A percentile compares a stretch with the other conserved stretches of the same genome.
These are phyloP conservation scores for Oryza longistaminata DNA, from an alignment of 176 grass and related monocot species.

Conservation along the genomic window DNA sequence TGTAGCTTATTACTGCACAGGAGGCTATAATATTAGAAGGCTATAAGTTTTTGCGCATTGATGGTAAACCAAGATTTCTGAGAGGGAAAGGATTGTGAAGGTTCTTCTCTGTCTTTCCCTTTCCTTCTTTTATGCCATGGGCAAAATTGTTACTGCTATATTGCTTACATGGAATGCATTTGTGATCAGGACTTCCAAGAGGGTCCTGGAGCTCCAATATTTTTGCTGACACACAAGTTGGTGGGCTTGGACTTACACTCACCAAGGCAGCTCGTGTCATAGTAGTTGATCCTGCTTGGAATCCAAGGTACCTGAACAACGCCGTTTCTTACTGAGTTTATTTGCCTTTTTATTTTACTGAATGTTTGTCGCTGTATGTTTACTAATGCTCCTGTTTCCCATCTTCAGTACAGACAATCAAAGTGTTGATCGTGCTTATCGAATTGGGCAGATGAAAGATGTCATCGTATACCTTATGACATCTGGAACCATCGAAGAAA, in stretches of 20 bases:
- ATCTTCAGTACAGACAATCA: constrained; percentile 83
- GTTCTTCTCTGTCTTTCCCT: constrained; percentile 33
- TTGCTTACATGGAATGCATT: constrained; percentile 21
- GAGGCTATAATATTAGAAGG: constrained; percentile 75
- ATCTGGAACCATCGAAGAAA: constrained; percentile 88
- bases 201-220: constrained; percentile 73
- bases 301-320: constrained; percentile 67
- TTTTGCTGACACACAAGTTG: constrained; percentile 96
- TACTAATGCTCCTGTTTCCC: constrained; percentile 17
- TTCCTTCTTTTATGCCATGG: constrained; percentile 35
- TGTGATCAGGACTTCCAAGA: constrained; percentile 86
- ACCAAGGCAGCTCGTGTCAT: constrained; percentile 95
- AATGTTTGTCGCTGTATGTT: not conserved
- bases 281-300: constrained; percentile 95
- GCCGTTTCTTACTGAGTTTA: not conserved
- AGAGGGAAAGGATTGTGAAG: constrained; percentile 86
- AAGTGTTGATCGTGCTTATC: constrained; percentile 84
- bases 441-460: constrained; percentile 88
- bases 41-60: constrained; percentile 83
- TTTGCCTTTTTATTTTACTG: not conserved
- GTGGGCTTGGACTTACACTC: constrained; percentile 96
- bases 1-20: constrained; percentile 39
- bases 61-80: constrained; percentile 76
- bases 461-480: constrained; percentile 94
- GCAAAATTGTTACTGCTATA: constrained; percentile 23